Evolutionary conservation across 768 basidiomycete species (phyloP), one percentile per base, ranked within the genome.

Genomic region (Suillus decipiens): DNA sequence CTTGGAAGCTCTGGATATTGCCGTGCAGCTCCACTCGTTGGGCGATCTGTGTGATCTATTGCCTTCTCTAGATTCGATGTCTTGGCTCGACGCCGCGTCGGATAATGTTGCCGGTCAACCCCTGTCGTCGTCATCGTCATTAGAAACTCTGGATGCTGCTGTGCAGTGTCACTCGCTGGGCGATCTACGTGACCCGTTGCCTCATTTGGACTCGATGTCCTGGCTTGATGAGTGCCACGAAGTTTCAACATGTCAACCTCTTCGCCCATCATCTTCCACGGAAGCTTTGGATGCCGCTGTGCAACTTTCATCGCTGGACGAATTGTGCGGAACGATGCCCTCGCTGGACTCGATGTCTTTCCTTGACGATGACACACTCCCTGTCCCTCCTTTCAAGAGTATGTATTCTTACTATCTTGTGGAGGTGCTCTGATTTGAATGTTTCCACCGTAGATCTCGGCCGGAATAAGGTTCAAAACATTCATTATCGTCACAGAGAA

Each of bases 271-370:
- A n/a, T 34, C 33, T 6, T 53, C 51, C 31, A 34, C 12, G 51
- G 51, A 53, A 34, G 51, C 51, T 53, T 53, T 33, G 51, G 51
- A 53, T 34, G 51, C 33, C 3, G 51, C 51, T 51, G 31, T 51
- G 51, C 51, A n/a, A 33, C 33, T 53, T 34, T 53, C 31, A n/a
- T 53, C 51, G 51, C 33, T 34, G 31, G 51, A 53, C 10, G 6
- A 53, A n/a, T 34, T 53, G 34, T 34, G 51, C 19, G 19, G 51
- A 33, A 34, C 6, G 33, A 53, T 53, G 33, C 51, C 51, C 33
- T 53, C 51, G 5, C 11, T 53, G 33, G 51, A 53, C 51, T 53
- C 33, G 17, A 34, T 34, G 19, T 53, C 51, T 34, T 53, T 53
- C 33, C 51, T 53, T 12, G 51, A 53, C 5, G 10, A 34, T n/a